These are phyloP conservation scores for Pestalotiopsis sp. DNA, from an alignment of 2,329 filamentous ascomycete species.

Conservation along the genomic window DNA sequence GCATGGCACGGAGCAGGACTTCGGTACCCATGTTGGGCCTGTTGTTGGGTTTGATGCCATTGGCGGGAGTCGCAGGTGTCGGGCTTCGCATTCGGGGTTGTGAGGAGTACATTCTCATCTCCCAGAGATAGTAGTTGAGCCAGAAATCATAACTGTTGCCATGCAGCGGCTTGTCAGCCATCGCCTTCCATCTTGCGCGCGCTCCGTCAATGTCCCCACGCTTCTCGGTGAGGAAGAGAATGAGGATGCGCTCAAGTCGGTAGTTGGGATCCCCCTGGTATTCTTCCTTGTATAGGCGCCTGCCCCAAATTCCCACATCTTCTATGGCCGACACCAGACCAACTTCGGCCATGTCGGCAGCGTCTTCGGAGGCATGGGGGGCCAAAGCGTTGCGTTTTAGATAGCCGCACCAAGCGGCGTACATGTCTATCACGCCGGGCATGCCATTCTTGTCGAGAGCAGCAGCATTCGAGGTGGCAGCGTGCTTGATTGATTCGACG, in stretches of 20 bases:
- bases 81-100: conserved; percentile 55
- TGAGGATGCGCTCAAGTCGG: conserved; percentile 86
- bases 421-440: conserved; percentile 86
- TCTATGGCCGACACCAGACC: conserved; percentile 85
- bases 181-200: conserved; percentile 73
- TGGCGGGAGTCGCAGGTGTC: conserved; percentile 52
- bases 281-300: conserved; percentile 70
- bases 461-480: conserved; percentile 77
- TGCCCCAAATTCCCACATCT: conserved; percentile 79
- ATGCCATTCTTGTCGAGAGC: conserved; percentile 85
- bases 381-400: conserved; percentile 84
- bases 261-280: conserved; percentile 89
- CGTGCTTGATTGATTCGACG: conserved; percentile 89
- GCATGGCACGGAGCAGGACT: conserved; percentile 73
- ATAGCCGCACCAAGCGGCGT: conserved; percentile 93
- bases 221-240: conserved; percentile 87
- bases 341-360: conserved; percentile 86
- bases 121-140: conserved; percentile 90
- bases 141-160: conserved; percentile 90
- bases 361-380: conserved; percentile 74
- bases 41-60: conserved; percentile 50
- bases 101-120: conserved; percentile 69
- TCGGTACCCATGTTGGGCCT: conserved; percentile 75
- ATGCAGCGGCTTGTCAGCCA: conserved; percentile 65
- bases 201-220: conserved; percentile 78